phyloP scores from a whole-genome alignment of 305 asterid genomes.

The Solanum hybrid region DNA sequence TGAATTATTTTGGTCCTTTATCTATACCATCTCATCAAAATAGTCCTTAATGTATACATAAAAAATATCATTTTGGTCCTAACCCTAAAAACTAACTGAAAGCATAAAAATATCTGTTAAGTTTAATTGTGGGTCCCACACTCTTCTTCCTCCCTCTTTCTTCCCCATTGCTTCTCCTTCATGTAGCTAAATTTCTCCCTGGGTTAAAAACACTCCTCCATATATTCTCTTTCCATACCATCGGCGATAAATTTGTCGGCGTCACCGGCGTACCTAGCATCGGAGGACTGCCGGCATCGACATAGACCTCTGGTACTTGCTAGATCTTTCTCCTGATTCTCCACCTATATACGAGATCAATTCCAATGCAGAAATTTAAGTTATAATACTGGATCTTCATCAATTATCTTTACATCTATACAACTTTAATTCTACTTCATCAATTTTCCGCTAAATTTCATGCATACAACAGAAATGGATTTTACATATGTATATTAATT shows the following conservation, averaged over 20 bases:
- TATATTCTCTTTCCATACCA: slow-evolving; percentile 42
- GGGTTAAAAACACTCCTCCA: slow-evolving; percentile 98
- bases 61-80: too few relatives aligned
- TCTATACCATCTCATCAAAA: too few relatives aligned
- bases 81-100: too few relatives aligned
- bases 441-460: background rate
- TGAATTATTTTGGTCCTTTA: too few relatives aligned
- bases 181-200: slow-evolving; percentile 79
- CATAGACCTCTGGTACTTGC: slow-evolving; percentile 41
- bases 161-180: too few relatives aligned
- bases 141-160: too few relatives aligned
- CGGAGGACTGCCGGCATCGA: slow-evolving; percentile 54
- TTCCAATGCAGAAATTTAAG: background rate
- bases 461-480: background rate
- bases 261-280: slow-evolving; percentile 28
- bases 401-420: background rate
- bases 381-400: background rate
- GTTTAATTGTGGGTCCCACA: too few relatives aligned
- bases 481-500: too few relatives aligned
- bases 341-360: slow-evolving; percentile 15
- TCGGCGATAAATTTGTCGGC: slow-evolving; percentile 38
- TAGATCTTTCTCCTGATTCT: slow-evolving; percentile 22
- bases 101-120: too few relatives aligned
- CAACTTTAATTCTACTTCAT: background rate
- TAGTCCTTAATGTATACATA: too few relatives aligned